Percentiles rank a stretch among this genome's conserved stretches.
phyloP scores from a whole-genome alignment of 192 early-diverging fungal species.

The Podila epigama region DNA sequence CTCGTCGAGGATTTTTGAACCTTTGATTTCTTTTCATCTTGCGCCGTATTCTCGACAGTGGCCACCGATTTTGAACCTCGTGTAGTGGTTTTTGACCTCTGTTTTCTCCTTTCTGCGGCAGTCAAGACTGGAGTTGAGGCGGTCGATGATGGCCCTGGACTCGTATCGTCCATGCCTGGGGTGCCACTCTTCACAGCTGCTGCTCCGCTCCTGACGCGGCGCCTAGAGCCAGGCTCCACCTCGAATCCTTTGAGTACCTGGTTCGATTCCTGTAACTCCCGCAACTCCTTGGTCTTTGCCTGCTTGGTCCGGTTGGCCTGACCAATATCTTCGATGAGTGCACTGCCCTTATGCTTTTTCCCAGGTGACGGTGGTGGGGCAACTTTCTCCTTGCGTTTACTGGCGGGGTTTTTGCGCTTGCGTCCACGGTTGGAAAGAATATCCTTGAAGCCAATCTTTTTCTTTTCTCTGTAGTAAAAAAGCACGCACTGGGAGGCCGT shows the following conservation, averaged over 20 bases:
- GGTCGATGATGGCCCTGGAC: conserved; percentile 37
- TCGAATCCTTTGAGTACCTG: conserved; percentile 47
- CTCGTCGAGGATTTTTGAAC: conserved; percentile 5
- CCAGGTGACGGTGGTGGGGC: conserved; percentile 49
- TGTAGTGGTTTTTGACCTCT: conserved; percentile 11
- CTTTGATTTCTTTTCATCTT: conserved; percentile 31
- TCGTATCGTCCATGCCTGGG: conserved; percentile 31
- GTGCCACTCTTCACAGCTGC: conserved; percentile 18
- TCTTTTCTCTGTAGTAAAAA: conserved; percentile 84
- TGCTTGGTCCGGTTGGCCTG: conserved; percentile 56
- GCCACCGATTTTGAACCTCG: conserved; percentile 12
- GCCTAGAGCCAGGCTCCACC: conserved; percentile 19
- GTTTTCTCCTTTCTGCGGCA: conserved; percentile 19
- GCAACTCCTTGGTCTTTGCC: conserved; percentile 54
- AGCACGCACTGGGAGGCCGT: conserved; percentile 73
- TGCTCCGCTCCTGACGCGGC: conserved; percentile 34
- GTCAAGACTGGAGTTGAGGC: conserved; percentile 13
- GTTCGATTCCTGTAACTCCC: conserved; percentile 54
- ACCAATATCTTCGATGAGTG: conserved; percentile 61
- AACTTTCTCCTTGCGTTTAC: conserved; percentile 57
- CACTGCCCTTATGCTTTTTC: conserved; percentile 40
- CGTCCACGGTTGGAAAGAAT: conserved; percentile 61
- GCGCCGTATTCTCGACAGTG: background rate
- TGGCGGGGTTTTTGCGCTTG: conserved; percentile 42
- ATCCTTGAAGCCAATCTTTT: conserved; percentile 73